These are phyloP conservation scores for Saccharomyces eubayanus DNA, from an alignment of 805 yeast genomes.

Conservation along the genomic window DNA sequence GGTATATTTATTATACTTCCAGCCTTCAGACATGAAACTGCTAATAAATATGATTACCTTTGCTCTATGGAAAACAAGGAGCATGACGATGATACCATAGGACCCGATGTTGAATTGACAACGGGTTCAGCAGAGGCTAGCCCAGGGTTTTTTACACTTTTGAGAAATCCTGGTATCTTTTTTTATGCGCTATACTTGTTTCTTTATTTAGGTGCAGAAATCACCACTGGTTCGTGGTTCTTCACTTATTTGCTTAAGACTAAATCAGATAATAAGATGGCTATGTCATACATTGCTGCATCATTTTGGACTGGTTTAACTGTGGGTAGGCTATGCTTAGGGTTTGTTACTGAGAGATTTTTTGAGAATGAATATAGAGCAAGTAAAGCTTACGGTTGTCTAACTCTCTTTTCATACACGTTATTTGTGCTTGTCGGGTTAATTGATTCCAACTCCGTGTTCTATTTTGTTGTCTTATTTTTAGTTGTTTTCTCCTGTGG, in stretches of 20 bases:
- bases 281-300: conserved; percentile 56
- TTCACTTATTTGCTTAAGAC: conserved; percentile 53
- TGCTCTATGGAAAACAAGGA: conserved; percentile 12
- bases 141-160: conserved; percentile 7
- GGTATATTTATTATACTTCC: conserved; percentile 26
- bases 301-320: conserved; percentile 71
- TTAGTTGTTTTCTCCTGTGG: conserved; percentile 41
- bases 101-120: neutral
- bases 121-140: neutral
- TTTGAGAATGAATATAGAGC: conserved; percentile 40
- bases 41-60: conserved; percentile 29
- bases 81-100: conserved; percentile 5
- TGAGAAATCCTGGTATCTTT: conserved; percentile 31
- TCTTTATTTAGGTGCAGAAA: conserved; percentile 63
- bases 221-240: conserved; percentile 63
- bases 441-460: conserved; percentile 6
- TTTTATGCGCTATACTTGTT: conserved; percentile 50
- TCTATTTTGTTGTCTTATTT: conserved; percentile 18
- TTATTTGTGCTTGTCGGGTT: conserved; percentile 21
- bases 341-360: conserved; percentile 43
- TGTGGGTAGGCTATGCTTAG: conserved; percentile 50
- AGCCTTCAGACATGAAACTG: conserved; percentile 41
- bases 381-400: conserved; percentile 28
- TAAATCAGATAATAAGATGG: conserved; percentile 38
- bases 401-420: conserved; percentile 31